Percentiles rank a stretch among this genome's conserved stretches.
phyloP scores from a whole-genome alignment of 768 basidiomycete genomes.

The Xerocomellus amylosporus region DNA sequence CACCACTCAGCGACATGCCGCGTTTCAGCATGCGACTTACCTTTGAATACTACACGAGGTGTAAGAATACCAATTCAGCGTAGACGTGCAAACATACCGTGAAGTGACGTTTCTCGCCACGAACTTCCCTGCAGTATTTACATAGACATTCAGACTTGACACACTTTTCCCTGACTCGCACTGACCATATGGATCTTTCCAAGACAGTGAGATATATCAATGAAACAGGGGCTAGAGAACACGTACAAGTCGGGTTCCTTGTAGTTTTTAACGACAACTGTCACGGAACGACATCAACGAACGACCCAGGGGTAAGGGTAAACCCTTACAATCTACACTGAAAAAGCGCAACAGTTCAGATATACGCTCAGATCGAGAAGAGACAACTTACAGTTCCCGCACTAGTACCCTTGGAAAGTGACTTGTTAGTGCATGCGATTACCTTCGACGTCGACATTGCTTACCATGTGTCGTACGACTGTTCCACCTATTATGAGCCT shows the following conservation, averaged over 20 bases:
- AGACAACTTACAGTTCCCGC: conserved; percentile 63
- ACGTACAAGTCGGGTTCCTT: conserved; percentile 79
- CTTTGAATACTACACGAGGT: conserved; percentile 66
- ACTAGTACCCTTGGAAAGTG: conserved; percentile 56
- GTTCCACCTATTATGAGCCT: conserved; percentile 1
- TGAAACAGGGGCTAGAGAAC: neutral
- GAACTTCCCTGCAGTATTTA: conserved; percentile 70
- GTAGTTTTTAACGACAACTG: conserved; percentile 71
- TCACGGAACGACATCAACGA: neutral
- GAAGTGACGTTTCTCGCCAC: conserved; percentile 81
- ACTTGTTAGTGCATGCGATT: conserved; percentile 3
- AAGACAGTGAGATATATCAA: conserved; percentile 3
- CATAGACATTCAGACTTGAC: conserved; percentile 22
- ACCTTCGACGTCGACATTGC: conserved; percentile 4
- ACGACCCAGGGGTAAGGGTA: neutral
- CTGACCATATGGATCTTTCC: conserved; percentile 76
- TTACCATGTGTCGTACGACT: conserved; percentile 63
- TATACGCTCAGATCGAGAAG: neutral
- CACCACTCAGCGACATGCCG: conserved; percentile 5
- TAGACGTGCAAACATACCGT: conserved; percentile 50
- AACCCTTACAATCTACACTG: conserved; percentile 68
- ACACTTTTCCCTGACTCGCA: conserved; percentile 29
- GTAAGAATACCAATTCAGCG: neutral
- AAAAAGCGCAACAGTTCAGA: neutral
- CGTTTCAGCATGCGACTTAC: conserved; percentile 34